phyloP scores from a whole-genome alignment of 345 rosid species.

The Psidium guajava region DNA sequence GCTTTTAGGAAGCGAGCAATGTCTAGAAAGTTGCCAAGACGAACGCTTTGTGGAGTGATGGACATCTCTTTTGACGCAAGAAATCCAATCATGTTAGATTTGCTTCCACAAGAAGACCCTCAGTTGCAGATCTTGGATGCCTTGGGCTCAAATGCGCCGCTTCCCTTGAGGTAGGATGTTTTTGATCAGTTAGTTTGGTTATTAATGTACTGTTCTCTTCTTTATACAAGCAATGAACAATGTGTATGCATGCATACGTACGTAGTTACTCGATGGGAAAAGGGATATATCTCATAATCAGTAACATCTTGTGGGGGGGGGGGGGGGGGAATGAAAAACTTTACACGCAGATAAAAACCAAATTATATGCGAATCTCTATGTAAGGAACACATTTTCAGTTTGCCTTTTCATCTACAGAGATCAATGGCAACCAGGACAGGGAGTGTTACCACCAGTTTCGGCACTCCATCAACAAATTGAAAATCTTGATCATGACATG shows the following conservation, averaged over 20 bases:
- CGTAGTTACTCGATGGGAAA: not conserved
- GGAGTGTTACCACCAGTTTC: not conserved
- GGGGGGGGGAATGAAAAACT: not conserved
- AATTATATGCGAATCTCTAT: not conserved
- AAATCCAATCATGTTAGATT: constrained; percentile 9
- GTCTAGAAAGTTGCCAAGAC: not conserved
- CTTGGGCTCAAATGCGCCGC: constrained; percentile 20
- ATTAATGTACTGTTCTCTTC: not conserved
- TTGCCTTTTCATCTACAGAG: not conserved
- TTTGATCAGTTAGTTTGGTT: not conserved
- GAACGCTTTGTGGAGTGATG: not conserved
- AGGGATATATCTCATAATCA: not conserved
- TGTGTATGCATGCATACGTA: not conserved
- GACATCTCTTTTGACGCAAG: not conserved
- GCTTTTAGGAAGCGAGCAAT: not conserved
- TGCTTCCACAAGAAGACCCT: constrained; percentile 11
- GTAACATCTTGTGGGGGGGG: not conserved
- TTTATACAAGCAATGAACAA: not conserved
- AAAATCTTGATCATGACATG: not conserved
- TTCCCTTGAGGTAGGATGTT: constrained; percentile 13
- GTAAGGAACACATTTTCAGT: not conserved
- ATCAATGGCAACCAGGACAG: not conserved
- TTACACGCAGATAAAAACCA: too few relatives aligned
- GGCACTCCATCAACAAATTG: not conserved
- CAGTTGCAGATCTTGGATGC: constrained; percentile 5